Conservation (phyloP, 352 stramenopile species). For the Blastocystis sp. region DNA sequence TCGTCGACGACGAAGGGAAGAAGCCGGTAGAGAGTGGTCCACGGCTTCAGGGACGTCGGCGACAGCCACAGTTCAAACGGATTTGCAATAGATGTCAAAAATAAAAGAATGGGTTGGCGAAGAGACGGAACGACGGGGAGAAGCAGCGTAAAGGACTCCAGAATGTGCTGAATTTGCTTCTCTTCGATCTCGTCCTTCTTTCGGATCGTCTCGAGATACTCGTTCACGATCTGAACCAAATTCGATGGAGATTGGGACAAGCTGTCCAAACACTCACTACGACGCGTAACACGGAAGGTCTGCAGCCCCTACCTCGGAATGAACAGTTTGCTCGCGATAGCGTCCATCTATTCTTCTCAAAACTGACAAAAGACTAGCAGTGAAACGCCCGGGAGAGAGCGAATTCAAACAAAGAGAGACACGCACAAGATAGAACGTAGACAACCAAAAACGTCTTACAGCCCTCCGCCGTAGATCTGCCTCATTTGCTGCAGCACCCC, state of each 20-base stretch:
- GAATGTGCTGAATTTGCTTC: slow-evolving; percentile 12
- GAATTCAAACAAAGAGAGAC: too few species aligned
- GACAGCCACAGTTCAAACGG: slow-evolving; percentile 47
- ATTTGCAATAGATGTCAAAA: slow-evolving; percentile 66
- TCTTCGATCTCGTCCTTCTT: neutral
- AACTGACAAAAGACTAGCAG: too few species aligned
- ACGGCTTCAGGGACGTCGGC: slow-evolving; percentile 2
- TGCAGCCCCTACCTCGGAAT: slow-evolving; percentile 27
- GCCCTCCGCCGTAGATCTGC: slow-evolving; percentile 54
- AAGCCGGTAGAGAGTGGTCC: slow-evolving; percentile 47
- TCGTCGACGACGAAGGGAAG: slow-evolving; percentile 43
- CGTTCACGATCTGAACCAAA: slow-evolving; percentile 58
- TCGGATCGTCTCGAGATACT: slow-evolving; percentile 46
- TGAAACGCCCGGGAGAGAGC: too few species aligned
- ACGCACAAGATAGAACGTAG: neutral
- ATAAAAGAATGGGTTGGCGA: slow-evolving; percentile 40
- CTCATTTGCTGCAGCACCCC: slow-evolving; percentile 62
- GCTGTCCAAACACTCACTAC: slow-evolving; percentile 67
- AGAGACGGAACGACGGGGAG: slow-evolving; percentile 34
- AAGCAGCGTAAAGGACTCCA: slow-evolving; percentile 48
- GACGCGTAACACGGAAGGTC: neutral
- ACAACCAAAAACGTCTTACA: neutral
- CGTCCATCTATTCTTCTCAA: slow-evolving; percentile 67
- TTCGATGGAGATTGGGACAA: slow-evolving; percentile 50
- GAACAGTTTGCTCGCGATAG: slow-evolving; percentile 49